A percentile compares a stretch with the other conserved stretches of the same genome.
Evolutionary conservation across 352 stramenopile genomes (phyloP).

Genomic region (Globisporangium orthogonon): DNA sequence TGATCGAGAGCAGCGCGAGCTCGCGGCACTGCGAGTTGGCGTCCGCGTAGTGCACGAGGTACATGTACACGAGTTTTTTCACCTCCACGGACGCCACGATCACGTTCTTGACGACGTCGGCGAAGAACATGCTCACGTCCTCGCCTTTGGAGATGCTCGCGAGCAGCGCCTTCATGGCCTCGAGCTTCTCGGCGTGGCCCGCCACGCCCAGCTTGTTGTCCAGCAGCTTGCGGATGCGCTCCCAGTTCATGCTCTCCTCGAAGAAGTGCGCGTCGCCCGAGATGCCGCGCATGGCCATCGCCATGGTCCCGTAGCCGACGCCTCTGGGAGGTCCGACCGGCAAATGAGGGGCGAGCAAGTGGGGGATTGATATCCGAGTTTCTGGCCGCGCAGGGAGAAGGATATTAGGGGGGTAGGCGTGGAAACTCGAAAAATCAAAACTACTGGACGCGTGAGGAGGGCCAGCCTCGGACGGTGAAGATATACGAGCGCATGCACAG

Average conservation of each 20-base stretch:
- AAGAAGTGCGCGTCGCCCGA: slow-evolving; percentile 95
- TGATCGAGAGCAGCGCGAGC: slow-evolving; percentile 96
- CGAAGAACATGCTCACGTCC: slow-evolving; percentile 97
- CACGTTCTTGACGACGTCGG: slow-evolving; percentile 95
- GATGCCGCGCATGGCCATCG: slow-evolving; percentile 57
- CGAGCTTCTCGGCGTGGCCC: slow-evolving; percentile 86
- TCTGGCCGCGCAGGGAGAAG: too few species aligned
- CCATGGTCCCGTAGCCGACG: neutral
- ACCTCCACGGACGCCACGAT: slow-evolving; percentile 94
- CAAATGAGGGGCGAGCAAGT: too few species aligned
- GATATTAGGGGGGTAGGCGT: too few species aligned
- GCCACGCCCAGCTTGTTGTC: slow-evolving; percentile 87
- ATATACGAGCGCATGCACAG: neutral
- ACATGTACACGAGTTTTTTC: slow-evolving; percentile 99
- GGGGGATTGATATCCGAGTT: too few species aligned
- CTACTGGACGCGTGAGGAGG: too few species aligned
- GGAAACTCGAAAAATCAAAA: too few species aligned
- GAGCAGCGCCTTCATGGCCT: slow-evolving; percentile 98
- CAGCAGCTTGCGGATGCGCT: slow-evolving; percentile 81
- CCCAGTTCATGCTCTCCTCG: slow-evolving; percentile 94
- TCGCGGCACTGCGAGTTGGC: slow-evolving; percentile 93
- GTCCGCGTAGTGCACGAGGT: slow-evolving; percentile 98
- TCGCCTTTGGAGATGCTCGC: slow-evolving; percentile 96
- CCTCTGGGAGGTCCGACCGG: too few species aligned
- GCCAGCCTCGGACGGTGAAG: neutral